Evolutionary conservation across 2,329 filamentous ascomycete species (phyloP).

Genomic region (Aschersonia sp.): DNA sequence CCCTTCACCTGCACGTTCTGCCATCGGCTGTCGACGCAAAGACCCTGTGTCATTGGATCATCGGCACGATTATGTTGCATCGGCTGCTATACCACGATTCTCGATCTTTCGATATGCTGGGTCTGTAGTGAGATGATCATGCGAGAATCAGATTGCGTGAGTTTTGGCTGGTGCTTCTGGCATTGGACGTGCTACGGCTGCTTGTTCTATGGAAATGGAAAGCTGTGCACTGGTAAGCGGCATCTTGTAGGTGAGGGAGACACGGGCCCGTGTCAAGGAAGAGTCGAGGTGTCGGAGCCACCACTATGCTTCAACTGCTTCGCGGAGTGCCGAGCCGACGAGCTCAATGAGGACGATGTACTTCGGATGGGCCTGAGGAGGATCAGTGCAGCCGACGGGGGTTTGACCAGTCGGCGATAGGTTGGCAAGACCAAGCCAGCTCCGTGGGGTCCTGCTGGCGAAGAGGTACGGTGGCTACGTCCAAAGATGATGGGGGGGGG

Average conservation of each 20-base stretch:
- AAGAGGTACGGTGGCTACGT: neutral
- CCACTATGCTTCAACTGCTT: constrained; percentile 35
- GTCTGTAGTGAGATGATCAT: constrained; percentile 40
- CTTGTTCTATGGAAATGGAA: constrained; percentile 31
- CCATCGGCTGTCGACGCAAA: constrained; percentile 24
- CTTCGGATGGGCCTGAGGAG: constrained; percentile 27
- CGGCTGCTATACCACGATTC: constrained; percentile 29
- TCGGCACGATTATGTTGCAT: constrained; percentile 33
- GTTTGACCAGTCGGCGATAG: constrained; percentile 28
- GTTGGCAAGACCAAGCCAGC: constrained; percentile 11
- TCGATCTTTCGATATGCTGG: constrained; percentile 42
- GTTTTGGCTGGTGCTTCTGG: constrained; percentile 48
- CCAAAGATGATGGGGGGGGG: no score
- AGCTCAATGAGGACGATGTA: constrained; percentile 14
- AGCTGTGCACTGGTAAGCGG: constrained; percentile 20
- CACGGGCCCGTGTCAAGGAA: neutral
- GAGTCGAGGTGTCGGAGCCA: constrained; percentile 27
- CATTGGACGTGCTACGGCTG: constrained; percentile 42
- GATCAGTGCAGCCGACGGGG: constrained; percentile 29
- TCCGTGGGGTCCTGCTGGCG: neutral
- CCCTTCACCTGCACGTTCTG: constrained; percentile 43
- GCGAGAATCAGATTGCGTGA: constrained; percentile 38
- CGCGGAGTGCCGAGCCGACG: constrained; percentile 23
- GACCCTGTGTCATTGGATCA: constrained; percentile 27
- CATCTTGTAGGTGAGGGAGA: constrained; percentile 13